phyloP scores from a whole-genome alignment of 2,329 filamentous ascomycete species.

The Juglanconis oblonga region DNA sequence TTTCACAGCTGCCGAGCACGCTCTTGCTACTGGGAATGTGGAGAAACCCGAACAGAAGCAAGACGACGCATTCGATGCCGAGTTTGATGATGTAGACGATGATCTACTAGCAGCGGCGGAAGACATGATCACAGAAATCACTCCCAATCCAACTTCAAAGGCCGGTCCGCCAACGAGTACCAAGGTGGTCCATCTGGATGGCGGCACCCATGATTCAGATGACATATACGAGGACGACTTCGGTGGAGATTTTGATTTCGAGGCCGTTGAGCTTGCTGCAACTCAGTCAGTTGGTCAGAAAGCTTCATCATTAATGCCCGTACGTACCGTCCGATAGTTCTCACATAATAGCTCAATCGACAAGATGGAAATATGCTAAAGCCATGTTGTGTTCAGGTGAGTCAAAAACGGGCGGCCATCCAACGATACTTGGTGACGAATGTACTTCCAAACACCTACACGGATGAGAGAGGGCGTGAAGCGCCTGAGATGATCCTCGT shows the following conservation, averaged over 20 bases:
- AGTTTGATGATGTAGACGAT: conserved; percentile 66
- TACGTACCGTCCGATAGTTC: conserved; percentile 45
- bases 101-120: conserved; percentile 52
- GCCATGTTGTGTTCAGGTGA: conserved; percentile 54
- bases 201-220: conserved; percentile 32
- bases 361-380: conserved; percentile 55
- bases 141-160: conserved; percentile 25
- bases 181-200: conserved; percentile 33
- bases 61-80: conserved; percentile 41
- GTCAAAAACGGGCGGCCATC: conserved; percentile 68
- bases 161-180: conserved; percentile 6
- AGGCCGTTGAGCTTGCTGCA: conserved; percentile 69
- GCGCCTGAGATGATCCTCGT: conserved; percentile 75
- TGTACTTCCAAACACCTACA: conserved; percentile 67
- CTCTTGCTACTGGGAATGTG: background rate
- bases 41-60: background rate
- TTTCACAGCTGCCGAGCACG: conserved; percentile 1
- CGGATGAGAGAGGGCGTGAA: conserved; percentile 56
- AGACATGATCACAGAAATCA: conserved; percentile 35
- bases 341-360: conserved; percentile 13
- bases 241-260: conserved; percentile 70
- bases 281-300: conserved; percentile 57
- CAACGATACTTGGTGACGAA: conserved; percentile 83
- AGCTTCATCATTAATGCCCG: conserved; percentile 38
- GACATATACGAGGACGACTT: conserved; percentile 69